Conservation (phyloP, 257 asterid species). For the Anisodus tanguticus region DNA sequence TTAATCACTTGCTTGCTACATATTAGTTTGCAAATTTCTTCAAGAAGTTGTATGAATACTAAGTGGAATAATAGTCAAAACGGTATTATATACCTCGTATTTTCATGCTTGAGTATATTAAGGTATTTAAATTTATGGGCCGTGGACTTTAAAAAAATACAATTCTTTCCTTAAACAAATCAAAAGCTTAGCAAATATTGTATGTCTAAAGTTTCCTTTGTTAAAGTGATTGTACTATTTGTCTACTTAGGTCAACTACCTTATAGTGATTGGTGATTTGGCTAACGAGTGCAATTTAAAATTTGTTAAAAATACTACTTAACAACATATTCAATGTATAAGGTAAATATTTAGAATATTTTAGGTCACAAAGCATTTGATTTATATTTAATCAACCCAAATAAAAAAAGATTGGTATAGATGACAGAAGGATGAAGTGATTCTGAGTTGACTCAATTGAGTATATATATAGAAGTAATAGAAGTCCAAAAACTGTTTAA, state of each 20-base stretch:
- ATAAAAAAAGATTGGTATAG: background rate
- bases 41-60: background rate
- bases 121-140: slow-evolving; percentile 8
- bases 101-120: background rate
- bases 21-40: background rate
- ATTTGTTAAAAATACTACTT: background rate
- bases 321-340: background rate
- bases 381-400: background rate
- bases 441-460: slow-evolving; percentile 44
- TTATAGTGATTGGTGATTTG: background rate
- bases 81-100: background rate
- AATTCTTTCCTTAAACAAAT: background rate
- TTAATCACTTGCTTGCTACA: no score
- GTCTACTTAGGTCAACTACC: slow-evolving; percentile 34
- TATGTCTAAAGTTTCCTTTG: background rate
- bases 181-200: background rate
- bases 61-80: background rate
- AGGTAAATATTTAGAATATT: background rate
- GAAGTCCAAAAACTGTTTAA: no score
- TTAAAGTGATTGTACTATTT: background rate
- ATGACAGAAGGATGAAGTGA: slow-evolving; percentile 26
- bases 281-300: background rate
- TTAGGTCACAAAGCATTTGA: background rate
- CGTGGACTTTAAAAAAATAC: slow-evolving; percentile 25
- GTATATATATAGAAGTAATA: background rate